Evolutionary conservation across 768 basidiomycete species (phyloP).

Genomic region (Leccinum aurantiacum): DNA sequence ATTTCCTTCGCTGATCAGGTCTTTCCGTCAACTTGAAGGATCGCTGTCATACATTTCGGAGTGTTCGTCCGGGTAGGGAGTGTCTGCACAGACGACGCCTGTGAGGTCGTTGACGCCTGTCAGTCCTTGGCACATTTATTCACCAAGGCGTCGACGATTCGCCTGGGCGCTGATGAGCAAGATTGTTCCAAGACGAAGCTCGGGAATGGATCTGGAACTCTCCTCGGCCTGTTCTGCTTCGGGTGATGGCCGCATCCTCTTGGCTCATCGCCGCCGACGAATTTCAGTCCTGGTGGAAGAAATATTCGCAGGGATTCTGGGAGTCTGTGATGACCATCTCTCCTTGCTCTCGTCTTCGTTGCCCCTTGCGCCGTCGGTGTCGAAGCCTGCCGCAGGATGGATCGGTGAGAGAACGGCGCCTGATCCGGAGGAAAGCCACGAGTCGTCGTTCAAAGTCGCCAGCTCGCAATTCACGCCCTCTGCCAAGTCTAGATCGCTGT

Average conservation of each 20-base stretch:
- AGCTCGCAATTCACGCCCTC: too few relatives aligned
- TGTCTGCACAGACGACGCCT: conserved; percentile 8
- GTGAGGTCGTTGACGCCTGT: conserved; percentile 7
- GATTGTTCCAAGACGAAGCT: too few relatives aligned
- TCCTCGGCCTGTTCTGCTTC: not conserved
- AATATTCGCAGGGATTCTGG: too few relatives aligned
- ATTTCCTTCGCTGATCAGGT: conserved; percentile 28
- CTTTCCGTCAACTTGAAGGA: conserved; percentile 24
- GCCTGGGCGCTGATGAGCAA: too few relatives aligned
- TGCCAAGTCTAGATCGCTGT: too few relatives aligned
- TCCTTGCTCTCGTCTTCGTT: too few relatives aligned
- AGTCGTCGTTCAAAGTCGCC: not conserved
- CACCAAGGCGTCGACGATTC: not conserved
- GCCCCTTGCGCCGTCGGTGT: too few relatives aligned
- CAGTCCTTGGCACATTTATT: not conserved
- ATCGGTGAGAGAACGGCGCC: conserved; percentile 1
- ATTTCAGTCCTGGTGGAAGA: too few relatives aligned
- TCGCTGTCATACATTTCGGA: conserved; percentile 2
- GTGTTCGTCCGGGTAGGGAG: not conserved
- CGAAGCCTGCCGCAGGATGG: not conserved
- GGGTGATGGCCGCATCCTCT: not conserved
- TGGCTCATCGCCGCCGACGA: conserved; percentile 2
- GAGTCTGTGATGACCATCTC: too few relatives aligned
- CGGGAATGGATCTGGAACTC: too few relatives aligned
- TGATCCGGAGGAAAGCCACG: not conserved